Percentiles rank a stretch among this genome's conserved stretches.
These are phyloP conservation scores for Cornus kousa DNA, from an alignment of 148 eudicot genomes.

Conservation along the genomic window DNA sequence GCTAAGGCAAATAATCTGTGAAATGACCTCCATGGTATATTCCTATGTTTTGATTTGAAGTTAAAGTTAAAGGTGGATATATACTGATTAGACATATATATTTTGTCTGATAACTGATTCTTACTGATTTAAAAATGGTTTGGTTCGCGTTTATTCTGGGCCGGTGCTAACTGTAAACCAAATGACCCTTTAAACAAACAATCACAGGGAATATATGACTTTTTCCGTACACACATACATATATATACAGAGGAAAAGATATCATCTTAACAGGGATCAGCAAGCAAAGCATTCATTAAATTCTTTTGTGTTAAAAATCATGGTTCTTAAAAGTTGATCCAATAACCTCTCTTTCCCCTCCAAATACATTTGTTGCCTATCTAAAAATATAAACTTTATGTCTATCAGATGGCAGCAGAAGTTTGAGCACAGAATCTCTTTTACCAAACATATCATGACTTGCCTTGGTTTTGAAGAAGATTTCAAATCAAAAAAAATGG, in stretches of 20 bases:
- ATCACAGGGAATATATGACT: neutral
- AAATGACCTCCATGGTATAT: neutral
- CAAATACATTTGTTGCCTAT: neutral
- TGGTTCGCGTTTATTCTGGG: neutral
- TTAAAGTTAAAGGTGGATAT: neutral
- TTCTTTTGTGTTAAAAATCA: neutral
- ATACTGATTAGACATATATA: conserved; percentile 14
- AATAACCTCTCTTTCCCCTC: neutral
- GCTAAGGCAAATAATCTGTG: neutral
- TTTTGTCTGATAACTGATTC: conserved; percentile 7
- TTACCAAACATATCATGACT: too few species aligned
- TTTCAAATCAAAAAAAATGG: too few species aligned
- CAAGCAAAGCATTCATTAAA: neutral
- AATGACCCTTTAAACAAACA: conserved; percentile 7
- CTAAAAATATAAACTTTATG: too few species aligned
- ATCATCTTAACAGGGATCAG: neutral
- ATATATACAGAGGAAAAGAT: neutral
- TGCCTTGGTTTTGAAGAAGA: too few species aligned
- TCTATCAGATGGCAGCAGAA: too few species aligned
- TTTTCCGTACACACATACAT: conserved; percentile 4
- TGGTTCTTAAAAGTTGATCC: conserved; percentile 4
- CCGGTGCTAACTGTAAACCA: conserved; percentile 3
- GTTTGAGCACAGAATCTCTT: too few species aligned
- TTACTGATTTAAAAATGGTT: conserved; percentile 2
- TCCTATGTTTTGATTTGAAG: neutral